These are phyloP conservation scores for Fusarium begoniae DNA, from an alignment of 2,329 filamentous ascomycete genomes.

Conservation along the genomic window DNA sequence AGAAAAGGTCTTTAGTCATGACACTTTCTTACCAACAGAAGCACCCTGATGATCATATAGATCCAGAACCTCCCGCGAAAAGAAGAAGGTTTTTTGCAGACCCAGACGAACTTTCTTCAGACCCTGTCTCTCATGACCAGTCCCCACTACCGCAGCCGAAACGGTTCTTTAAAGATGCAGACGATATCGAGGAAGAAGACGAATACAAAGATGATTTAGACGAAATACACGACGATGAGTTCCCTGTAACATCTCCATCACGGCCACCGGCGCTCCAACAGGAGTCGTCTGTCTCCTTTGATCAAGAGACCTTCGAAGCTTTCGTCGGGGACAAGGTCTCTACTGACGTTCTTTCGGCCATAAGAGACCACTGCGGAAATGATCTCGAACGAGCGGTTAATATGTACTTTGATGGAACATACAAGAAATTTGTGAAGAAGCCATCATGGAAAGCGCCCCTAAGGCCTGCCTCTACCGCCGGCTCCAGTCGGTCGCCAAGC, in stretches of 20 bases:
- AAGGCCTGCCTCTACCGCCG: not conserved
- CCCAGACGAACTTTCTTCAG: constrained; percentile 44
- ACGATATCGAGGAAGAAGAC: constrained; percentile 33
- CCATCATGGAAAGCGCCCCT: constrained; percentile 13
- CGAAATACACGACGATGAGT: constrained; percentile 25
- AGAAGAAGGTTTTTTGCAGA: constrained; percentile 52
- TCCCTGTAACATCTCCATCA: constrained; percentile 3
- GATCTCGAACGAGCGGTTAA: constrained; percentile 71
- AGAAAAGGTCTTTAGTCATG: not conserved
- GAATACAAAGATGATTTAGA: constrained; percentile 18
- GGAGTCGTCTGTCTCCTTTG: constrained; percentile 56
- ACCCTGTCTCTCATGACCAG: constrained; percentile 34
- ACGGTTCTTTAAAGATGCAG: constrained; percentile 42
- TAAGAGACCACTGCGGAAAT: constrained; percentile 64
- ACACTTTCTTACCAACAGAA: constrained; percentile 48
- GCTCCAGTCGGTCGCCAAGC: constrained; percentile 16
- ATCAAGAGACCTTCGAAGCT: constrained; percentile 65
- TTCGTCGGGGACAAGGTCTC: constrained; percentile 68
- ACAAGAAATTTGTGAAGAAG: constrained; percentile 60
- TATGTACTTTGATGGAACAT: constrained; percentile 76
- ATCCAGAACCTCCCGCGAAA: constrained; percentile 57
- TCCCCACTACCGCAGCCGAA: constrained; percentile 38
- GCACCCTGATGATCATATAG: constrained; percentile 44
- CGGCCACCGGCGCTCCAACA: constrained; percentile 22
- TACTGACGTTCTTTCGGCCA: constrained; percentile 56